Base-by-base conservation (phyloP, 176 grass and related monocot species). In the Zea luxurians region DNA sequence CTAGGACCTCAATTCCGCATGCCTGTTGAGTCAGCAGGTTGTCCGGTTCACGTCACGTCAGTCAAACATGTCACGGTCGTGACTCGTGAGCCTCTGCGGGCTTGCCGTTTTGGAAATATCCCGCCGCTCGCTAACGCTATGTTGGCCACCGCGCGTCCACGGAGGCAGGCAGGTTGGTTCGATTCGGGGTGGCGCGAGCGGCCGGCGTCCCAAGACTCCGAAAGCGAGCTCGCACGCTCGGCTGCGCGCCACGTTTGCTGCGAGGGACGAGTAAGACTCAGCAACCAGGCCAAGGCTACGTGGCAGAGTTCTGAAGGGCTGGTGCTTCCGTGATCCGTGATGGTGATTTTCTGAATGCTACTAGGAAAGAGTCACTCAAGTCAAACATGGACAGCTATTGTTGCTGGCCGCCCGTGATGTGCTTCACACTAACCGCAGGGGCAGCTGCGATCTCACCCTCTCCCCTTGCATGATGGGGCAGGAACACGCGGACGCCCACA, bases 111-210 rank as follows among this genome's bases (percentile, higher is more conserved):
- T 8, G 61, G 61, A 67, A 86, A 76, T 81, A 76, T 81, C 85
- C 34, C 74, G 10, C 10, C 47, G 27, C 27, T 27, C 27, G 27
- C 27, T 27, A 27, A 27, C 27, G 46, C 21, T 2, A 11, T 11
- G 67, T 18, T 7, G 5, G 67, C 66, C 44, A 8, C 35, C 55
- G 12, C 55, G 12, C 9, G 45, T 2, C 17, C 59, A 8, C 42
- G 10, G 16, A 44, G 72, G 41, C 21, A 4, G 79, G 85, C 42
- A 73, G 73, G 38, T 46, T 11, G 43, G 59, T 64, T 10, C 0
- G 84, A 75, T 81, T 12, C 64, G 55, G 46, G 64, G 37, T 64
- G 84, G 65, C 73, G 38, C 38, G 38, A 40, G 78, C 66, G 11
- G 40, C 71, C 21, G 45, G 4, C 20, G 34, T 20, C 64, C 53